A percentile compares a stretch with the other conserved stretches of the same genome.
Conservation (phyloP, 2,329 filamentous ascomycete species). For the Sarocladium strictum region DNA sequence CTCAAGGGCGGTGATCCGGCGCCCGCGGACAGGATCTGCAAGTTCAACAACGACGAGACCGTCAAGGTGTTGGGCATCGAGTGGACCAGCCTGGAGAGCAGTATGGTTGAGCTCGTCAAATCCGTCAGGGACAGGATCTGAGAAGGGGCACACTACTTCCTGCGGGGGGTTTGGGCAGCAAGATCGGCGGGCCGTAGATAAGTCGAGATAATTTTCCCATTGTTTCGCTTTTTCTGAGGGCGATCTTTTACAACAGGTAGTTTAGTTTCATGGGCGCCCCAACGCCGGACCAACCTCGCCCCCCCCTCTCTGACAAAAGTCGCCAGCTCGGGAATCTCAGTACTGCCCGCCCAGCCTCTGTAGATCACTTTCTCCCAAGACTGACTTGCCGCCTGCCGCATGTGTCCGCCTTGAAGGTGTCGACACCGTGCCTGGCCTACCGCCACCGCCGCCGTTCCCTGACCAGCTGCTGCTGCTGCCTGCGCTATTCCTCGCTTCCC, state of each 20-base stretch:
- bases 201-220: no score
- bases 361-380: slow-evolving; percentile 19
- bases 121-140: slow-evolving; percentile 45
- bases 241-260: no score
- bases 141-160: no score
- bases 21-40: slow-evolving; percentile 37
- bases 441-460: slow-evolving; percentile 15
- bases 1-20: slow-evolving; percentile 36
- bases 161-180: no score
- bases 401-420: slow-evolving; percentile 10
- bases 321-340: slow-evolving; percentile 10
- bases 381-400: slow-evolving; percentile 9
- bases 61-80: slow-evolving; percentile 55
- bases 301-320: no score
- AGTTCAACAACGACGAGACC: slow-evolving; percentile 52
- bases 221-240: not conserved
- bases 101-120: slow-evolving; percentile 56
- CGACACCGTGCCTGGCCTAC: slow-evolving; percentile 9
- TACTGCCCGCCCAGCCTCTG: slow-evolving; percentile 23
- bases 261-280: no score
- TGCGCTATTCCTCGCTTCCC: slow-evolving; percentile 16
- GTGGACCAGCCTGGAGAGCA: slow-evolving; percentile 57
- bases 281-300: no score
- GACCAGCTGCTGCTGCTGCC: slow-evolving; percentile 14
- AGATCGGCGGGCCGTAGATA: no score